Evolutionary conservation across 257 asterid species (phyloP), one percentile per base, ranked within the genome.

Genomic region (Nicotiana attenuata): DNA sequence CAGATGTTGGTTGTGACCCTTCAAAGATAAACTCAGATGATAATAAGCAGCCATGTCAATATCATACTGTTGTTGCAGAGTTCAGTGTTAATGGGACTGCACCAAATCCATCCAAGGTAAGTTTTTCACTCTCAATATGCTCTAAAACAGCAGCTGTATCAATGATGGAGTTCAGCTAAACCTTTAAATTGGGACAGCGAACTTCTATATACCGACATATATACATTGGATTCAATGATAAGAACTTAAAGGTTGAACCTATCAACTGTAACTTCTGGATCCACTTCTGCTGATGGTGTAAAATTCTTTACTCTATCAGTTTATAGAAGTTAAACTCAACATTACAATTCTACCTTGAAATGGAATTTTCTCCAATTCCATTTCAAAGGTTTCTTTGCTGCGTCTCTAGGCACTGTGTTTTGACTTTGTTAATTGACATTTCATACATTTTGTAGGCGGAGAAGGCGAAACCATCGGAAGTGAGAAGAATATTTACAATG

Each of bases 1-100:
- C 96, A 7, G 96, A 94, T 59, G 97, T 92, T 24, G 88, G 78
- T 20, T 96, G 99, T 80, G 99, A 96, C 26, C 99, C 99, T 7
- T 89, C 99, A 10, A 84, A 92, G 87, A 80, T 96, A 45, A 92
- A 87, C 5, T 76, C 86, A 17, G 91, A 84, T 4, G 83, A 82
- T 38, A 90, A 83, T 50, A 71, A 45, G 35, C 92, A 86, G 52
- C 94, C 91, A 16, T 96, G 99, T 87, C 91, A 83, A 68, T 93
- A 87, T 77, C 95, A 96, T 45, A 83, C 84, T 4, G 90, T 94
- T 52, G 84, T 96, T 82, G 93, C 95, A 17, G 99, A 96, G 91
- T 93, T 84, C 55, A 78, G 85, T 76, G 99, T 92, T 67, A 96
- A 93, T 84, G 98, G 97, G 79, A 90, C 97, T 65, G 89, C 93